Evolutionary conservation across 331 rosid genomes (phyloP).

Genomic region (Malus hybrid): DNA sequence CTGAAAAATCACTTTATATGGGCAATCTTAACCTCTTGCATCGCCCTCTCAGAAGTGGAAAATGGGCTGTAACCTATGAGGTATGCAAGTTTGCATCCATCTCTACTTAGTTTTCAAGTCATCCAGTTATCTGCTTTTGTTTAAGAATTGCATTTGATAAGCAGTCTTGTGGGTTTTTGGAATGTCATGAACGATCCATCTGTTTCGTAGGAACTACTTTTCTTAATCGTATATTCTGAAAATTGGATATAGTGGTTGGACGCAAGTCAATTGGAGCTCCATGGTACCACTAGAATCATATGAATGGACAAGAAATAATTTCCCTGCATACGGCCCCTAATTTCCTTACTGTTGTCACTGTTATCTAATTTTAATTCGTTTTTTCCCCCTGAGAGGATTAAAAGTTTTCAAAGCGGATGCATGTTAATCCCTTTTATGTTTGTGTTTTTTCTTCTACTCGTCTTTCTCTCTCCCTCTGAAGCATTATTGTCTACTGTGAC

Average conservation of each 20-base stretch:
- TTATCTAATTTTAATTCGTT: background rate
- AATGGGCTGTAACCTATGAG: conserved; percentile 96
- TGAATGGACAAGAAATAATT: background rate
- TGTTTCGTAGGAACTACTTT: background rate
- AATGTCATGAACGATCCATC: background rate
- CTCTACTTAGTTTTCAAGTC: background rate
- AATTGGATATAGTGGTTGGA: background rate
- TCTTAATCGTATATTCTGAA: background rate
- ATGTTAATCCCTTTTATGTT: background rate
- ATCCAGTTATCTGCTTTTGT: background rate
- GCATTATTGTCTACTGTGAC: conserved; percentile 17
- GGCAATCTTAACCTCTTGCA: conserved; percentile 98
- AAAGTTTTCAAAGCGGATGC: background rate
- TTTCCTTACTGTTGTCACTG: background rate
- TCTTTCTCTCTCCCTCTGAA: conserved; percentile 12
- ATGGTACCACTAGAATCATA: background rate
- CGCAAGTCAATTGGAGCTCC: background rate
- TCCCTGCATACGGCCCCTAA: background rate
- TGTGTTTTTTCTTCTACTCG: background rate
- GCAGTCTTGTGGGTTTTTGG: background rate
- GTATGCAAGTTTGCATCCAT: conserved; percentile 27
- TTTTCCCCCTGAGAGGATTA: background rate
- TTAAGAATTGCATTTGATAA: background rate
- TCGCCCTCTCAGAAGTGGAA: conserved; percentile 87
- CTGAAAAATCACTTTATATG: conserved; percentile 69